phyloP scores from a whole-genome alignment of 306 rosid genomes.

The Corylus heterophylla region DNA sequence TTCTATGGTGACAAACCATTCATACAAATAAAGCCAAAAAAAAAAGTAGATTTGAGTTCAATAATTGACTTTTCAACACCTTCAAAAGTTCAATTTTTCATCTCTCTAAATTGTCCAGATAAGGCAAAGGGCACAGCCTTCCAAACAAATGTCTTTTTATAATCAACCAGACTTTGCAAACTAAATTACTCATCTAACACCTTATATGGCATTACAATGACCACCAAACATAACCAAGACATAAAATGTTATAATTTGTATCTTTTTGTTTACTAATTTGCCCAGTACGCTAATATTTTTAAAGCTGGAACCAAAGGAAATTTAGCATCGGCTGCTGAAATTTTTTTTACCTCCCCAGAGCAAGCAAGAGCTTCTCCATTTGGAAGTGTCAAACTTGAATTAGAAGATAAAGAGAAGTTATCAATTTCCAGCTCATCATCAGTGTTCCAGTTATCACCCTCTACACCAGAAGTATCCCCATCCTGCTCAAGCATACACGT shows the following conservation, averaged over 20 bases:
- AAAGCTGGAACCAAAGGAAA: background rate
- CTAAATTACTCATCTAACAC: no score
- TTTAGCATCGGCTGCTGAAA: background rate
- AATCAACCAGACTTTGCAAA: no score
- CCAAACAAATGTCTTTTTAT: no score
- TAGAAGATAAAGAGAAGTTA: slow-evolving; percentile 48
- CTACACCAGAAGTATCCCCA: slow-evolving; percentile 58
- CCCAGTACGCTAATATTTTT: background rate
- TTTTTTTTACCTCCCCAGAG: slow-evolving; percentile 51
- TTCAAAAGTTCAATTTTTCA: background rate
- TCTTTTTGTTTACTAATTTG: background rate
- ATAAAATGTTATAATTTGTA: background rate
- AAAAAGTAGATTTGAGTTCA: background rate
- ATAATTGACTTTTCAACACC: background rate
- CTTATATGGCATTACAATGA: no score
- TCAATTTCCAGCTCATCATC: slow-evolving; percentile 88
- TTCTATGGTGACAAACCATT: background rate
- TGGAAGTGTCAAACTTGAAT: slow-evolving; percentile 46
- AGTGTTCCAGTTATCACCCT: slow-evolving; percentile 71
- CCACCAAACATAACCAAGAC: background rate
- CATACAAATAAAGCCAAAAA: background rate
- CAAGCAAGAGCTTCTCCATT: slow-evolving; percentile 43
- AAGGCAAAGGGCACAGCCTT: no score
- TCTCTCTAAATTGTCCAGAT: no score
- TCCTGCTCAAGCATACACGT: slow-evolving; percentile 44